Conservation (phyloP, 768 basidiomycete genomes). For the Suillus bovinus region DNA sequence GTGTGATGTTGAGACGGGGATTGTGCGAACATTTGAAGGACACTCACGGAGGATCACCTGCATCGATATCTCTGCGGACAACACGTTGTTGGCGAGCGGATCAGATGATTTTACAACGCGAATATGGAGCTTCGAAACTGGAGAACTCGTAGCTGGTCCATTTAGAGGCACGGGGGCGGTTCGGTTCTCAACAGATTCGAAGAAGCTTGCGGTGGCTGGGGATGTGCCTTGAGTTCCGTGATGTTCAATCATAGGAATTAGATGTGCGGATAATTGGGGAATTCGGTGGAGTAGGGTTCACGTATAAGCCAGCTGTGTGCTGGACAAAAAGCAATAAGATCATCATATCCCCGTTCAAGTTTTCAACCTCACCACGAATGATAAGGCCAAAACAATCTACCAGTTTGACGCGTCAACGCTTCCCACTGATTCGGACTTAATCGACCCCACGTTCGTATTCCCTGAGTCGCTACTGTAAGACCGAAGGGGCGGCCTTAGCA, state of each 20-base stretch:
- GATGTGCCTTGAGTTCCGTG: neutral
- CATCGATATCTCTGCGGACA: neutral
- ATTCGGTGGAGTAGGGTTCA: too few relatives aligned
- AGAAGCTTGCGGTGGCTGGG: neutral
- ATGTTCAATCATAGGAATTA: neutral
- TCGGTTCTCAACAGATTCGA: neutral
- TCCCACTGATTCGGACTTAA: too few relatives aligned
- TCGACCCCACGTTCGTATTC: too few relatives aligned
- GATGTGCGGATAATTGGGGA: neutral
- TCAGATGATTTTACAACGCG: accelerated
- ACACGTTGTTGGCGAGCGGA: neutral
- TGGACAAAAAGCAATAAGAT: too few relatives aligned
- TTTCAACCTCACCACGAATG: too few relatives aligned
- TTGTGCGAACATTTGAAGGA: neutral
- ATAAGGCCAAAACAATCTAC: neutral
- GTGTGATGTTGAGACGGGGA: neutral
- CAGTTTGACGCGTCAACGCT: neutral
- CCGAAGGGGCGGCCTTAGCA: too few relatives aligned
- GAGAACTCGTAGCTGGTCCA: neutral
- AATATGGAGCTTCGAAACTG: neutral
- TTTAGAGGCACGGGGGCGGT: neutral
- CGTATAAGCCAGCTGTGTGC: too few relatives aligned
- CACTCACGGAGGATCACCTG: neutral
- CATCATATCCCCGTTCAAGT: too few relatives aligned
- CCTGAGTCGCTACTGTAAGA: too few relatives aligned